Percentiles rank a stretch among this genome's conserved stretches.
Evolutionary conservation across 2,329 filamentous ascomycete species (phyloP).

Genomic region (Rutstroemia sp.): DNA sequence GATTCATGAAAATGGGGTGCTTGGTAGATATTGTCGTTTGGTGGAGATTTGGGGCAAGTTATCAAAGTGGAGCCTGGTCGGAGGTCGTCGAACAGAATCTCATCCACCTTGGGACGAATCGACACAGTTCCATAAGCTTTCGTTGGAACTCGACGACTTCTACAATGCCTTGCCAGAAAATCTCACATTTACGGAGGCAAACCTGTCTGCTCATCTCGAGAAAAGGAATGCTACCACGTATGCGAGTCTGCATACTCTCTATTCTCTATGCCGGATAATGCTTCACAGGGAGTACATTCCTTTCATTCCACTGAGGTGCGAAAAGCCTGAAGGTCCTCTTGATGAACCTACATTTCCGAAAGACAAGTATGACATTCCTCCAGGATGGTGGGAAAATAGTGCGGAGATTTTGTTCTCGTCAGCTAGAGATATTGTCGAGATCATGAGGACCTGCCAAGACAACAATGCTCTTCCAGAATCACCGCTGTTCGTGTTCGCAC

Average conservation of each 20-base stretch:
- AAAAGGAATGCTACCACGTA: conserved; percentile 57
- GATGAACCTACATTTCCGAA: conserved; percentile 49
- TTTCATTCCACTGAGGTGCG: conserved; percentile 51
- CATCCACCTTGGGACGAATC: conserved; percentile 52
- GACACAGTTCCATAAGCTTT: conserved; percentile 48
- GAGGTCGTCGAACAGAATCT: conserved; percentile 42
- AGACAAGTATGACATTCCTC: conserved; percentile 38
- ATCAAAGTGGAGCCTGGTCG: conserved; percentile 45
- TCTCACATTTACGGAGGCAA: conserved; percentile 50
- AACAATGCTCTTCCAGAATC: conserved; percentile 56
- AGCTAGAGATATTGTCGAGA: conserved; percentile 54
- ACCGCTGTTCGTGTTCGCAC: conserved; percentile 57
- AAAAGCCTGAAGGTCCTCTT: conserved; percentile 44
- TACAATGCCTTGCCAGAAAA: conserved; percentile 43
- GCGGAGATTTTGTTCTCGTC: conserved; percentile 56
- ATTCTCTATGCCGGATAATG: conserved; percentile 58
- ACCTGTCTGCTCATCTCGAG: conserved; percentile 59
- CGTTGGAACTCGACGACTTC: conserved; percentile 44
- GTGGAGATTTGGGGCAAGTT: conserved; percentile 54
- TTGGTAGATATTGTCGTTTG: conserved; percentile 47
- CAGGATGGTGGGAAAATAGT: conserved; percentile 54
- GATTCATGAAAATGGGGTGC: conserved; percentile 24
- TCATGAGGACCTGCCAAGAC: conserved; percentile 54
- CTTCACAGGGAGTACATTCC: conserved; percentile 63
- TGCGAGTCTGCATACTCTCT: conserved; percentile 59